These are phyloP conservation scores for Pythium rhizo-oryzae DNA, from an alignment of 352 stramenopile genomes.

Conservation along the genomic window DNA sequence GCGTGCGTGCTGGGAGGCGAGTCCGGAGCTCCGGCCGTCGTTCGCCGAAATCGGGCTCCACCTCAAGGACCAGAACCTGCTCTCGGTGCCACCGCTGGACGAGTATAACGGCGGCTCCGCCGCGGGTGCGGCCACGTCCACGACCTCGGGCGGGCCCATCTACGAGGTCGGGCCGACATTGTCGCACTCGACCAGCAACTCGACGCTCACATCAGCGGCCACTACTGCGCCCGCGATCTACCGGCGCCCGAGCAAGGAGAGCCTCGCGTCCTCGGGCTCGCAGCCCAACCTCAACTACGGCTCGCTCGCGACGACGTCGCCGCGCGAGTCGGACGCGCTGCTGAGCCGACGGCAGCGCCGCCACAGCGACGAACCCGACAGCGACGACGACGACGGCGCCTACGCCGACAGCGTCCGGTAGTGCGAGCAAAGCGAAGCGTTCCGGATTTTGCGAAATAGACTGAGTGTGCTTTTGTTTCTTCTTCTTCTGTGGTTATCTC, in stretches of 20 bases:
- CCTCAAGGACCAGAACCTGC: conserved; percentile 75
- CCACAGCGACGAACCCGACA: conserved; percentile 4
- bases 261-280: conserved; percentile 25
- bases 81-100: conserved; percentile 54
- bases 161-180: conserved; percentile 26
- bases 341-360: not conserved
- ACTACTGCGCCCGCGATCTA: conserved; percentile 25
- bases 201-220: conserved; percentile 17
- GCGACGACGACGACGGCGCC: conserved; percentile 8
- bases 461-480: conserved; percentile 8
- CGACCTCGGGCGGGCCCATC: conserved; percentile 21
- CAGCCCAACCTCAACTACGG: conserved; percentile 22
- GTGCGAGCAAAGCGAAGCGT: not conserved
- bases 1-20: conserved; percentile 83
- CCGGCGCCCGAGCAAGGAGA: conserved; percentile 28
- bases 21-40: conserved; percentile 62
- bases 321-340: conserved; percentile 20
- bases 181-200: conserved; percentile 20
- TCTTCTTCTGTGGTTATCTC: not conserved
- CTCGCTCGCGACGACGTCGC: conserved; percentile 2
- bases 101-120: conserved; percentile 38
- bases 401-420: not conserved
- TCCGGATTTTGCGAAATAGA: conserved; percentile 30
- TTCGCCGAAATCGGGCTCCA: conserved; percentile 83
- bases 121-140: conserved; percentile 25